Percentiles rank a stretch among this genome's conserved stretches.
phyloP scores from a whole-genome alignment of 306 rosid genomes.

The Citrullus colocynthis region DNA sequence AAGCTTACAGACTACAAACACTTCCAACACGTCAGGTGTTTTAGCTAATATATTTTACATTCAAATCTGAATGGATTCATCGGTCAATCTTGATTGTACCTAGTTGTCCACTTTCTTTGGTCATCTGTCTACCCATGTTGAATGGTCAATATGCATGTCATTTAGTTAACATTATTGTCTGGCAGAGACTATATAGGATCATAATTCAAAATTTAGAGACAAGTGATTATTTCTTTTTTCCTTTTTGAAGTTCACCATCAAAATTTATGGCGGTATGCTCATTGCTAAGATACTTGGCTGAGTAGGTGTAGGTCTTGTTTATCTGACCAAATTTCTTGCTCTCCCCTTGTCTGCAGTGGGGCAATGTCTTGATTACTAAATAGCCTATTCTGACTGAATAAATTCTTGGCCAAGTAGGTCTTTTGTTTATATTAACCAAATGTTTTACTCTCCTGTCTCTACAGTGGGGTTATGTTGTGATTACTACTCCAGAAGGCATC shows the following conservation, averaged over 20 bases:
- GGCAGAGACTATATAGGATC: background rate
- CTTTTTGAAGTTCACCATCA: background rate
- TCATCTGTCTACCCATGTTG: background rate
- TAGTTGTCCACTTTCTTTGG: background rate
- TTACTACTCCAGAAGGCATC: slow-evolving; percentile 86
- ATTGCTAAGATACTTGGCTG: background rate
- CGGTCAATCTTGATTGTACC: background rate
- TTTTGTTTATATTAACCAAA: background rate
- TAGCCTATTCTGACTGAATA: background rate
- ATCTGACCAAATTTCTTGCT: background rate
- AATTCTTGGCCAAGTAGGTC: background rate
- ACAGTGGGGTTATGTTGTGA: slow-evolving; percentile 98
- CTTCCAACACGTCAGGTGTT: slow-evolving; percentile 84
- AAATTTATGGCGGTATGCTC: background rate
- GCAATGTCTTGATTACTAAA: background rate
- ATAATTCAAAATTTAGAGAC: background rate
- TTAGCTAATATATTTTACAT: background rate
- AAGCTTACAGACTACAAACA: slow-evolving; percentile 39
- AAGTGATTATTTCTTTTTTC: background rate
- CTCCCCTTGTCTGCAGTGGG: background rate
- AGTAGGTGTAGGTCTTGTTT: background rate
- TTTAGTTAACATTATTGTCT: background rate
- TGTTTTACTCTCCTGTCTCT: slow-evolving; percentile 1
- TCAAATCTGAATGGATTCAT: background rate
- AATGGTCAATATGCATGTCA: background rate